phyloP scores from a whole-genome alignment of 2,329 filamentous ascomycete species.

The Boeremia lycopersici region DNA sequence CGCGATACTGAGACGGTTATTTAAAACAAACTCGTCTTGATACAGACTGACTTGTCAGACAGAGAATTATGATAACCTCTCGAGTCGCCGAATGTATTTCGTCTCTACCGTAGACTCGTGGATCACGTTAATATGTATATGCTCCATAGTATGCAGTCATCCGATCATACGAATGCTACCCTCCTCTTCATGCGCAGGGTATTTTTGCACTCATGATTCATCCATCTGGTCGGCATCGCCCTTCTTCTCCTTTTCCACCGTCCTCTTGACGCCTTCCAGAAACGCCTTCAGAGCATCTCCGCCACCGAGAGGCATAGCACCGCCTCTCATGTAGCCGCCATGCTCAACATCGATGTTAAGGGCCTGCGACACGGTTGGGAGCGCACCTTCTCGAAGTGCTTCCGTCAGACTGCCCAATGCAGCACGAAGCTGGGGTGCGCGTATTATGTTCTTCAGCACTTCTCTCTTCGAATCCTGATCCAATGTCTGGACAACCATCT shows the following conservation, averaged over 20 bases:
- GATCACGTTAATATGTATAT: neutral
- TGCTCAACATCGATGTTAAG: slow-evolving; percentile 80
- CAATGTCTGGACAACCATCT: slow-evolving; percentile 75
- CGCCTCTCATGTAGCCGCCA: slow-evolving; percentile 78
- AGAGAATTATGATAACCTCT: no score
- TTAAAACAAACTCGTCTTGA: no score
- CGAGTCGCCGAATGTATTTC: neutral
- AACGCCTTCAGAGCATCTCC: slow-evolving; percentile 91
- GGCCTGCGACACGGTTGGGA: slow-evolving; percentile 88
- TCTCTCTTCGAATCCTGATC: slow-evolving; percentile 77
- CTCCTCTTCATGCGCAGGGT: neutral
- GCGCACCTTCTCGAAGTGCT: slow-evolving; percentile 85
- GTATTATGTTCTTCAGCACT: slow-evolving; percentile 79
- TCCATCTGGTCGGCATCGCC: slow-evolving; percentile 42
- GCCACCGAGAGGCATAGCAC: slow-evolving; percentile 83
- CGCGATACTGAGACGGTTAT: no score
- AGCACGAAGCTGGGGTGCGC: slow-evolving; percentile 90
- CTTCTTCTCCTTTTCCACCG: slow-evolving; percentile 62
- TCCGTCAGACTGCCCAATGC: slow-evolving; percentile 83
- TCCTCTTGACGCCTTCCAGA: slow-evolving; percentile 83
- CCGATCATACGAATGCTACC: neutral
- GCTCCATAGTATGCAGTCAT: neutral
- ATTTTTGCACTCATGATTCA: slow-evolving; percentile 25
- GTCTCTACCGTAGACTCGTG: neutral
- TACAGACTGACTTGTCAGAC: no score